These are phyloP conservation scores for Sugiyamaella chiloensis DNA, from an alignment of 805 yeast species.

Conservation along the genomic window DNA sequence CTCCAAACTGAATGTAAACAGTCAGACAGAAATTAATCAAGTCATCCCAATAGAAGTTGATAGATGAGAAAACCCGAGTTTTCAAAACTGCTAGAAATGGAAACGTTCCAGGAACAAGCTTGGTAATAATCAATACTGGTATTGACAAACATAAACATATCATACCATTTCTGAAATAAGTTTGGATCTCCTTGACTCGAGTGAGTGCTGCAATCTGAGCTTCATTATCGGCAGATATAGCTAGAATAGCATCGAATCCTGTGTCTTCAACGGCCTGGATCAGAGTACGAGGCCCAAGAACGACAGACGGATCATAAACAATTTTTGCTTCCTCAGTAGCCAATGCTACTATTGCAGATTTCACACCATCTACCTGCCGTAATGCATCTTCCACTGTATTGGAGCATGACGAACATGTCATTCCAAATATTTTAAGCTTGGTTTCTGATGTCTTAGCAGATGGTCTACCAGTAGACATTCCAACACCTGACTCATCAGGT, in stretches of 20 bases:
- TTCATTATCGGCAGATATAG: conserved; percentile 49
- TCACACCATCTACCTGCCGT: conserved; percentile 46
- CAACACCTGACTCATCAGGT: neutral
- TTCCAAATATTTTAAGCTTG: conserved; percentile 48
- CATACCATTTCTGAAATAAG: conserved; percentile 62
- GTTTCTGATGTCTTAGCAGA: conserved; percentile 11
- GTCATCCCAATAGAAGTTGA: conserved; percentile 66
- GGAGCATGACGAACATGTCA: conserved; percentile 59
- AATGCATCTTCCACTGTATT: conserved; percentile 49
- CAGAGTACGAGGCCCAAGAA: conserved; percentile 62
- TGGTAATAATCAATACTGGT: conserved; percentile 49
- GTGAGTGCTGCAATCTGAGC: conserved; percentile 69
- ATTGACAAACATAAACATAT: conserved; percentile 54
- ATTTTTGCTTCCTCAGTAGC: conserved; percentile 55
- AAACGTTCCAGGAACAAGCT: conserved; percentile 39
- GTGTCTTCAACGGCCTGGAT: conserved; percentile 49
- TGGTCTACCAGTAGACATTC: neutral
- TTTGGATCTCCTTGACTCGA: conserved; percentile 64
- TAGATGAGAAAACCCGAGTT: conserved; percentile 36
- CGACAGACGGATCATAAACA: conserved; percentile 43
- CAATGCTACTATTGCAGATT: conserved; percentile 47
- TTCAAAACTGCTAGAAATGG: conserved; percentile 35
- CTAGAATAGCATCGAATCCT: conserved; percentile 53
- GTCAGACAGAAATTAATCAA: conserved; percentile 57
- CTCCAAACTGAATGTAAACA: conserved; percentile 56